phyloP scores from a whole-genome alignment of 2,329 filamentous ascomycete species.

The Penicillium rolfsii region DNA sequence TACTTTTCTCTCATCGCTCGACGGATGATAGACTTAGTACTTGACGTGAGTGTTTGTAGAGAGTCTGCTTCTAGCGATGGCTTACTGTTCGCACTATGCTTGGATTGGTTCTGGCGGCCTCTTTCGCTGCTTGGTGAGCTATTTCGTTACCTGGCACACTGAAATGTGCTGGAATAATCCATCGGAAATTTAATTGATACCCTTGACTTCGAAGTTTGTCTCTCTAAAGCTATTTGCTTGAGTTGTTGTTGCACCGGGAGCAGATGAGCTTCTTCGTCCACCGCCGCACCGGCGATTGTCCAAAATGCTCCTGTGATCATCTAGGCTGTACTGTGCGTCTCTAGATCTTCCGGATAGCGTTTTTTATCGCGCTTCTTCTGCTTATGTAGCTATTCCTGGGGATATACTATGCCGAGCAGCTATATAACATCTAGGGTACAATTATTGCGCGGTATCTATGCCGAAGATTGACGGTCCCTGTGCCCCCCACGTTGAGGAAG shows the following conservation, averaged over 20 bases:
- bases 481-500: too few relatives aligned
- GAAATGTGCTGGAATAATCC: not conserved
- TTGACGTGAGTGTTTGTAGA: not conserved
- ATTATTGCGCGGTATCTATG: too few relatives aligned
- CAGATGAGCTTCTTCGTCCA: too few relatives aligned
- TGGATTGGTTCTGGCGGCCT: not conserved
- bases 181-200: not conserved
- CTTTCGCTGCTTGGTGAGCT: not conserved
- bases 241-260: not conserved
- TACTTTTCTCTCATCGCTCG: not conserved
- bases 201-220: not conserved
- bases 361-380: too few relatives aligned
- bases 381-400: too few relatives aligned
- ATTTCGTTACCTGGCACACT: not conserved
- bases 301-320: too few relatives aligned
- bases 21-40: not conserved
- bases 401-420: too few relatives aligned
- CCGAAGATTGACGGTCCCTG: too few relatives aligned
- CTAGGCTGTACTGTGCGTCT: too few relatives aligned
- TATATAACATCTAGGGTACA: too few relatives aligned
- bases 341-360: too few relatives aligned
- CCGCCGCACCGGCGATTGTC: too few relatives aligned
- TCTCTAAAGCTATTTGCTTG: slow-evolving; percentile 1
- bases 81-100: not conserved
- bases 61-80: not conserved